Evolutionary conservation across 352 stramenopile species (phyloP).

Genomic region (Phytophthora fragariae): DNA sequence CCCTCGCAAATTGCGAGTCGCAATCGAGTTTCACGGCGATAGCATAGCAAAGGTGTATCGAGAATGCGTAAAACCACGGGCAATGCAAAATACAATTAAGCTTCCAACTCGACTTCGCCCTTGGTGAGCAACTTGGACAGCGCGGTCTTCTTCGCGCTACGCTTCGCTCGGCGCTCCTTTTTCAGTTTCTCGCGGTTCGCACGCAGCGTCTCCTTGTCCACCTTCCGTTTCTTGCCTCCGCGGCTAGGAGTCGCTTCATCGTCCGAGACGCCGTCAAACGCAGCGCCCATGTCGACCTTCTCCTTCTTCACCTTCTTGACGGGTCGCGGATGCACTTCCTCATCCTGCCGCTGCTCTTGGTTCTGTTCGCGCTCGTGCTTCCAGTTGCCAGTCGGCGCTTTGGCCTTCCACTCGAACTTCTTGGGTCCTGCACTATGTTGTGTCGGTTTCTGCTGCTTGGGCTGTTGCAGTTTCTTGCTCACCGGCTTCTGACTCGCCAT

Average conservation of each 20-base stretch:
- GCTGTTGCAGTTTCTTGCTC: constrained; percentile 5
- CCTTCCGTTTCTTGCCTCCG: constrained; percentile 37
- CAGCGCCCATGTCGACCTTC: constrained; percentile 78
- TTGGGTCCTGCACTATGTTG: constrained; percentile 12
- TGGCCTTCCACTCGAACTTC: constrained; percentile 48
- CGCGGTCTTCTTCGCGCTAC: constrained; percentile 65
- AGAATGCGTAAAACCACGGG: neutral
- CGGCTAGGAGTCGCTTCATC: constrained; percentile 37
- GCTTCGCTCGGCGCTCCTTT: constrained; percentile 60
- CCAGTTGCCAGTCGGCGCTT: constrained; percentile 12
- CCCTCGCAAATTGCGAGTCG: too few relatives aligned
- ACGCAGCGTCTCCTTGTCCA: constrained; percentile 66
- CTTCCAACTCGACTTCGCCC: constrained; percentile 56
- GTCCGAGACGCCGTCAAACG: constrained; percentile 71
- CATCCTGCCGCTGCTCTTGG: constrained; percentile 2
- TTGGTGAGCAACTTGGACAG: constrained; percentile 54
- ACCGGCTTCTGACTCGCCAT: constrained; percentile 36
- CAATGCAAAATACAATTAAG: constrained; percentile 19
- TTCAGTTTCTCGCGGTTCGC: constrained; percentile 69
- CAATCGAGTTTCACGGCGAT: neutral
- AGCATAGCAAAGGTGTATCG: neutral
- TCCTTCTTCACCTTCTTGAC: constrained; percentile 50
- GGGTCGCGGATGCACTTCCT: constrained; percentile 19
- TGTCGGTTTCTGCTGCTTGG: constrained; percentile 11
- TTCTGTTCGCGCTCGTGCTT: constrained; percentile 14